phyloP scores from a whole-genome alignment of 1,139 yeast species.

The Yamadazyma blattariae region DNA sequence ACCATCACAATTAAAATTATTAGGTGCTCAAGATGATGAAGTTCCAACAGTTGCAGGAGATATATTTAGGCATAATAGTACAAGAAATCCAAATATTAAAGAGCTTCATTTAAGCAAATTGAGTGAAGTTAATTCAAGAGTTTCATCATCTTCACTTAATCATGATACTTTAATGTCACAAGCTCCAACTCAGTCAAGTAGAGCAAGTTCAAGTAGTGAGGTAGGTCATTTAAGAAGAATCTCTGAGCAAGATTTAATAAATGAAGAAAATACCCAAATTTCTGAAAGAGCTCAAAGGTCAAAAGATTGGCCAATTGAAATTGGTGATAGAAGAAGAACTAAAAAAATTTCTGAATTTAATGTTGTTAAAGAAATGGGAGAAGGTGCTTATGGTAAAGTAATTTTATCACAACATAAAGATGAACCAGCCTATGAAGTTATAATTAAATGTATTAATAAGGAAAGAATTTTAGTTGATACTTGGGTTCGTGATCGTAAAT shows the following conservation, averaged over 20 bases:
- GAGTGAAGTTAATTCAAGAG: conserved; percentile 1
- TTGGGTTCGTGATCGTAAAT: conserved; percentile 88
- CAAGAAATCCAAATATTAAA: conserved; percentile 20
- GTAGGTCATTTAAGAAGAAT: conserved; percentile 10
- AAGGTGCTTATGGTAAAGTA: conserved; percentile 96
- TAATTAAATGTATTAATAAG: conserved; percentile 85
- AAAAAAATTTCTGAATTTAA: conserved; percentile 71
- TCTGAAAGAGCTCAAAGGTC: conserved; percentile 33
- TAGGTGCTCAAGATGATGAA: conserved; percentile 25
- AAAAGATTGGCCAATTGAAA: conserved; percentile 49
- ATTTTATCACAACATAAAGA: conserved; percentile 69
- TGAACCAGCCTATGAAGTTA: conserved; percentile 63
- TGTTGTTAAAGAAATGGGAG: conserved; percentile 79
- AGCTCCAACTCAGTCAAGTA: neutral
- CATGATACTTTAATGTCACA: neutral
- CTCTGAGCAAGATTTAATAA: conserved; percentile 42
- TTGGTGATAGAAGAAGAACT: conserved; percentile 60
- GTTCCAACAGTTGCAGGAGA: conserved; percentile 21
- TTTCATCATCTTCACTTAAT: conserved; percentile 3
- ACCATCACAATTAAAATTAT: conserved; percentile 58
- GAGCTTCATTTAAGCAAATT: neutral
- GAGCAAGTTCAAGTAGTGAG: conserved; percentile 1
- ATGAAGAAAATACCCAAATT: conserved; percentile 43
- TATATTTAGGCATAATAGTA: conserved; percentile 34
- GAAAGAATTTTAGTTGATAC: conserved; percentile 93